phyloP scores from a whole-genome alignment of 2,329 filamentous ascomycete genomes.

The Pestalotiopsis sp. region DNA sequence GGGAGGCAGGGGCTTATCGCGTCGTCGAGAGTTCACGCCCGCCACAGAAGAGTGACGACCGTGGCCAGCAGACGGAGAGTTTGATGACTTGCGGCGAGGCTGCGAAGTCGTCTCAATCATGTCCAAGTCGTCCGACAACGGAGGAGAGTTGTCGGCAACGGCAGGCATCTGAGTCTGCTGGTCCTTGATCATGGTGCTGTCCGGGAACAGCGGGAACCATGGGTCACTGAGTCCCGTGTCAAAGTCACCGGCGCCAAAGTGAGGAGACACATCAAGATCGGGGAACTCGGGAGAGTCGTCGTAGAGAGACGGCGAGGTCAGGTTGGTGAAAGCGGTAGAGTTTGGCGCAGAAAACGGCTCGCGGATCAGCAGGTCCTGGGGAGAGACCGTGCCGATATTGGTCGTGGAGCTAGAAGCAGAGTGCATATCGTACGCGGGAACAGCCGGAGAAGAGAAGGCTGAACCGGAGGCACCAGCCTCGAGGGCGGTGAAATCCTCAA shows the following conservation, averaged over 20 bases:
- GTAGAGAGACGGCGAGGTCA: constrained; percentile 83
- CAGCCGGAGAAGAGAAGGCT: constrained; percentile 56
- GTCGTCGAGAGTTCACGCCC: constrained; percentile 73
- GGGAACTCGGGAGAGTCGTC: constrained; percentile 75
- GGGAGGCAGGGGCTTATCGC: constrained; percentile 78
- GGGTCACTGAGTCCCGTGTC: constrained; percentile 50
- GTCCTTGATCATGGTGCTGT: constrained; percentile 34
- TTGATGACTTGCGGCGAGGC: constrained; percentile 50
- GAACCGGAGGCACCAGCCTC: constrained; percentile 52
- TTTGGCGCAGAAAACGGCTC: constrained; percentile 78
- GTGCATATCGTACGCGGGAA: constrained; percentile 54
- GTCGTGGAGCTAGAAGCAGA: constrained; percentile 50
- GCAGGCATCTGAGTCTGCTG: constrained; percentile 14
- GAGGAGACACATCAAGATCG: constrained; percentile 79
- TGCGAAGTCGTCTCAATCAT: constrained; percentile 41
- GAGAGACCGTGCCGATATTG: constrained; percentile 76
- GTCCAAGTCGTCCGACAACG: constrained; percentile 52
- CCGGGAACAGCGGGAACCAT: constrained; percentile 78
- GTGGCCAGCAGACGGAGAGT: constrained; percentile 41
- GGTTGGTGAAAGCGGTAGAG: constrained; percentile 77
- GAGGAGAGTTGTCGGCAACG: constrained; percentile 41
- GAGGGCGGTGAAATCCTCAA: constrained; percentile 61
- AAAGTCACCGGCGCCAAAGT: constrained; percentile 66
- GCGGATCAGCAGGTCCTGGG: constrained; percentile 76
- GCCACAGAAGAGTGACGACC: constrained; percentile 69